Percentiles rank a stretch among this genome's conserved stretches.
phyloP scores from a whole-genome alignment of 192 early-diverging fungal species.

The Umbelopsis sp. region DNA sequence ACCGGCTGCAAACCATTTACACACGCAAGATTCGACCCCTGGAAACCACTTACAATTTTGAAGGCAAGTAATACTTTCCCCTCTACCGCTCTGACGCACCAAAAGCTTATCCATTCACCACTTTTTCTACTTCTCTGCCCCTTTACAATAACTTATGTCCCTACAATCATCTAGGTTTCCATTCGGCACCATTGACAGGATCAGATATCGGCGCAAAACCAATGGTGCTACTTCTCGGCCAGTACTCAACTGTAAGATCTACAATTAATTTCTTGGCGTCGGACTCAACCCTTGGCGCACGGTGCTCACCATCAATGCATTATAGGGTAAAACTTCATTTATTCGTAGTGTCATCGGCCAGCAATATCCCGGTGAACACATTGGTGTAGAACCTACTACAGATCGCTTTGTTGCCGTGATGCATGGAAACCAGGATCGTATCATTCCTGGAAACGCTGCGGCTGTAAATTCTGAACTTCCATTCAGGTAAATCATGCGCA shows the following conservation, averaged over 20 bases:
- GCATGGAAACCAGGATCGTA: conserved; percentile 67
- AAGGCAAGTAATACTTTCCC: conserved; percentile 35
- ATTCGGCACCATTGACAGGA: conserved; percentile 69
- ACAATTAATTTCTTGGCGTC: not conserved
- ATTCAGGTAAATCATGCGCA: conserved; percentile 42
- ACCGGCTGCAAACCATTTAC: conserved; percentile 67
- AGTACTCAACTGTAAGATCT: conserved; percentile 68
- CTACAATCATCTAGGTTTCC: conserved; percentile 42
- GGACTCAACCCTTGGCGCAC: not conserved
- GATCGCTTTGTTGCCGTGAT: conserved; percentile 85
- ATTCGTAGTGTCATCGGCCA: conserved; percentile 75
- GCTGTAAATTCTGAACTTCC: conserved; percentile 76
- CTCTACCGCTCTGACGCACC: not conserved
- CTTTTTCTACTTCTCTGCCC: not conserved
- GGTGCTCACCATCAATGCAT: not conserved
- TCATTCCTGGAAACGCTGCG: conserved; percentile 83
- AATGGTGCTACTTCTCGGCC: conserved; percentile 80
- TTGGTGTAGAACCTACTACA: conserved; percentile 81
- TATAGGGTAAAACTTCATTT: conserved; percentile 78
- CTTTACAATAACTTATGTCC: not conserved
- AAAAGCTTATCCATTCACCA: not conserved
- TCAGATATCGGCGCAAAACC: conserved; percentile 84
- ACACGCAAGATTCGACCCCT: conserved; percentile 70
- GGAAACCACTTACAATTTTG: conserved; percentile 70
- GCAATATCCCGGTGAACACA: conserved; percentile 76